Percentiles rank a stretch among this genome's conserved stretches.
Evolutionary conservation across 306 rosid genomes (phyloP).

Genomic region (Sechiopsis laciniata): DNA sequence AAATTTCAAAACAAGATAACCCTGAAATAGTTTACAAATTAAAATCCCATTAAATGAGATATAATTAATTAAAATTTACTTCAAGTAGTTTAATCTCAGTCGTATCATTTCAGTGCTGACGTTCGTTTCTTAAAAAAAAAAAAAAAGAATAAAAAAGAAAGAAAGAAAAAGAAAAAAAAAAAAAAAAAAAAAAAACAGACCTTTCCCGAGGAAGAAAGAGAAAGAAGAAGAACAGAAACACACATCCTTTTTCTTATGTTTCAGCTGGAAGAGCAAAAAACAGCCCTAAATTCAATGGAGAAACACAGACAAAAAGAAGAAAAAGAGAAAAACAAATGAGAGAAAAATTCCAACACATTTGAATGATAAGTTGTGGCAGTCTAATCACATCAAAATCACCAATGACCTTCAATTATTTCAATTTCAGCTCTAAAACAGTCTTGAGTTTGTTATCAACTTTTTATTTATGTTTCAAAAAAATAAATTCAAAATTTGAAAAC

Average conservation of each 20-base stretch:
- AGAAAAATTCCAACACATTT: background rate
- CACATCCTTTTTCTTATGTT: background rate
- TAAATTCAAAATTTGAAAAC: too few relatives aligned
- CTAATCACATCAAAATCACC: conserved; percentile 54
- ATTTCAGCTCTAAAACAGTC: background rate
- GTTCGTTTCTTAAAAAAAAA: background rate
- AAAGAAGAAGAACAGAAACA: background rate
- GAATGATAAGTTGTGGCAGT: conserved; percentile 30
- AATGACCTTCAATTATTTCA: conserved; percentile 34
- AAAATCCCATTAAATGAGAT: background rate
- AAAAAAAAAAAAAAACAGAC: background rate
- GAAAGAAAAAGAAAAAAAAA: background rate
- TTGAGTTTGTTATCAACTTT: too few relatives aligned
- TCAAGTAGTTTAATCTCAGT: background rate
- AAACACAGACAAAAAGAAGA: conserved; percentile 19
- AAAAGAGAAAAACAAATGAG: background rate
- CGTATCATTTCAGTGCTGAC: conserved; percentile 7
- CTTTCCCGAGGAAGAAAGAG: conserved; percentile 21
- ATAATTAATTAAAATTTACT: background rate
- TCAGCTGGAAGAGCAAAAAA: conserved; percentile 5
- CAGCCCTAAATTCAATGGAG: conserved; percentile 14
- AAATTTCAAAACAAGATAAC: too few relatives aligned
- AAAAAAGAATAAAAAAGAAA: too few relatives aligned
- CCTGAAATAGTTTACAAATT: background rate
- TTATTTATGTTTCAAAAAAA: too few relatives aligned